phyloP scores from a whole-genome alignment of 306 rosid species.

The Prunus persica region Prunus_persica_NCBIv2 NC_034015.1:20587501-20588000 shows the following conservation, averaged over 20 bases:
- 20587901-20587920: slow-evolving; percentile 90
- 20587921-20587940: slow-evolving; percentile 86
- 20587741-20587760: slow-evolving; percentile 69
- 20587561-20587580: not conserved
- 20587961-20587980: slow-evolving; percentile 87
- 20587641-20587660: slow-evolving; percentile 56
- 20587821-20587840: slow-evolving; percentile 98
- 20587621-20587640: slow-evolving; percentile 65
- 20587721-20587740: slow-evolving; percentile 76
- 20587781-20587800: slow-evolving; percentile 87
- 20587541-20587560: not conserved
- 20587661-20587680: slow-evolving; percentile 34
- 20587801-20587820: slow-evolving; percentile 97
- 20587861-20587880: slow-evolving; percentile 90
- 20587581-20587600: slow-evolving; percentile 76
- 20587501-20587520: not conserved
- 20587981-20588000: slow-evolving; percentile 20
- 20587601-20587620: slow-evolving; percentile 76
- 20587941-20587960: slow-evolving; percentile 70
- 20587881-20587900: slow-evolving; percentile 86
- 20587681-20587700: not conserved
- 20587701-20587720: slow-evolving; percentile 24
- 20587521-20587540: not conserved
- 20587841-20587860: slow-evolving; percentile 99
- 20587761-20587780: slow-evolving; percentile 23